phyloP scores from a whole-genome alignment of 140 eudicot species.

The Anethum foeniculum region DNA sequence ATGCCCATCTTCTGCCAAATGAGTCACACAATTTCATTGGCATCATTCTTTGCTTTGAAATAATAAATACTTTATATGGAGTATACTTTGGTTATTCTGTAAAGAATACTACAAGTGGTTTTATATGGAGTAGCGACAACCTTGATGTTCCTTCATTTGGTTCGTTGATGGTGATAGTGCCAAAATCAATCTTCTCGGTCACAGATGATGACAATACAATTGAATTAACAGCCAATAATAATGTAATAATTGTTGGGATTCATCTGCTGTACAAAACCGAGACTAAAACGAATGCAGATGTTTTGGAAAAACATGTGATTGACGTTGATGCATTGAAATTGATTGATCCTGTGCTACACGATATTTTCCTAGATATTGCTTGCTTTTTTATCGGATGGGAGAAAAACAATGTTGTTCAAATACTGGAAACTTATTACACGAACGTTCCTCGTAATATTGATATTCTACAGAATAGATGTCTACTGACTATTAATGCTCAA shows the following conservation, averaged over 20 bases:
- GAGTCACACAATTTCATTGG: not conserved
- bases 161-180: not conserved
- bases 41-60: not conserved
- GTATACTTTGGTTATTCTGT: not conserved
- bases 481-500: not conserved
- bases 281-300: not conserved
- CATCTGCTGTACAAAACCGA: no score
- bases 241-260: not conserved
- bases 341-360: not conserved
- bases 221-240: not conserved
- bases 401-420: not conserved
- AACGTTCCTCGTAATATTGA: not conserved
- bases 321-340: not conserved
- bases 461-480: not conserved
- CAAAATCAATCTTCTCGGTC: not conserved
- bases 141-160: rapidly evolving
- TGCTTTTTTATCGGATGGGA: not conserved
- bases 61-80: no score
- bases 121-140: not conserved
- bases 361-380: not conserved
- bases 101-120: not conserved
- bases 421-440: not conserved
- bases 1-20: not conserved
- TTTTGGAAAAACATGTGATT: not conserved
- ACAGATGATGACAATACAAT: not conserved